Conservation (phyloP, 163 green algal species). For the Trebouxiophyceae sp. region DNA sequence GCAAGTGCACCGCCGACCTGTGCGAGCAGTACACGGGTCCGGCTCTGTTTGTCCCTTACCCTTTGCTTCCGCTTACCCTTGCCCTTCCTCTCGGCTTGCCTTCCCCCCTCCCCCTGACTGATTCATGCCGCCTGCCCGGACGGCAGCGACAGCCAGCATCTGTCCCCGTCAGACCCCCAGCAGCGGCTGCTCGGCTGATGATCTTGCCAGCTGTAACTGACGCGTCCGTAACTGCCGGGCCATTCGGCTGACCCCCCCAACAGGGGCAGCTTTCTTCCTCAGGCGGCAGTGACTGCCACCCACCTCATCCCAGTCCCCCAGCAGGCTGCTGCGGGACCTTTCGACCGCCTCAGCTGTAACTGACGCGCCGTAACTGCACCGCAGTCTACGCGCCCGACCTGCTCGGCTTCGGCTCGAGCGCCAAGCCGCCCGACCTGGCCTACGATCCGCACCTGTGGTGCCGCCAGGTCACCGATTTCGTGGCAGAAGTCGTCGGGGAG, state of each 20-base stretch:
- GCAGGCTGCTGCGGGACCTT: neutral
- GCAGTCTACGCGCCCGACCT: conserved; percentile 73
- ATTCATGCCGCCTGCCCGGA: no score
- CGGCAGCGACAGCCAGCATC: no score
- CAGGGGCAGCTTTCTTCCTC: neutral
- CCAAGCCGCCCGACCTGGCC: conserved; percentile 51
- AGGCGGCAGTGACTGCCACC: neutral
- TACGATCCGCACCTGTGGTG: conserved; percentile 73
- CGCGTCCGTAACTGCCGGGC: no score
- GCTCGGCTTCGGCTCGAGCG: conserved; percentile 64
- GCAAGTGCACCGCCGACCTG: conserved; percentile 7
- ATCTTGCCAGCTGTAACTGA: no score
- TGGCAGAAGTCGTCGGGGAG: conserved; percentile 39
- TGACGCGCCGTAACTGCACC: no score
- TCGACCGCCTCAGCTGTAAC: neutral
- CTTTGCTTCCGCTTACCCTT: neutral
- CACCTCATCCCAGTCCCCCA: neutral
- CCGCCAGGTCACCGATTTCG: conserved; percentile 65
- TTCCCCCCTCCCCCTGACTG: neutral
- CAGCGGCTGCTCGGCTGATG: no score
- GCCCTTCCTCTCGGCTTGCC: neutral
- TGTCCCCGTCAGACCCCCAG: no score
- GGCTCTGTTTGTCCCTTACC: neutral
- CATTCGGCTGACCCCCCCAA: neutral
- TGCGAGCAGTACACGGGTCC: conserved; percentile 5